These are phyloP conservation scores for Coemansia umbellata DNA, from an alignment of 192 early-diverging fungal genomes.

Conservation along the genomic window DNA sequence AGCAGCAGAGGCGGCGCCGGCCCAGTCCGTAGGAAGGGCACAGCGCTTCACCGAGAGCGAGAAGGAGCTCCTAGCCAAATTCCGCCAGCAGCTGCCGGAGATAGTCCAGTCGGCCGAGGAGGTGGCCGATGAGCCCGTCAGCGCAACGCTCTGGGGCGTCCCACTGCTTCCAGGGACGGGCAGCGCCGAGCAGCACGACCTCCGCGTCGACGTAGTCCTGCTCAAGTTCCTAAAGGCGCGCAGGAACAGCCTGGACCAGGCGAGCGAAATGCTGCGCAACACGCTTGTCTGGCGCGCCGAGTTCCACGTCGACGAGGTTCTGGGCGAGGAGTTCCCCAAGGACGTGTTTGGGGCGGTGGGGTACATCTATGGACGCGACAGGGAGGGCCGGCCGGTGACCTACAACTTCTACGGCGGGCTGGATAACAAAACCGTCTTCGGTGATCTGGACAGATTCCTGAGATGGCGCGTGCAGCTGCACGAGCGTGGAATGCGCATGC, in stretches of 20 bases:
- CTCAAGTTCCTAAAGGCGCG: constrained; percentile 59
- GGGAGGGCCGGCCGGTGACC: constrained; percentile 53
- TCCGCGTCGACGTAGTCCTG: constrained; percentile 55
- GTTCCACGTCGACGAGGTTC: constrained; percentile 43
- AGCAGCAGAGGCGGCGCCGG: background rate
- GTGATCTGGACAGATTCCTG: constrained; percentile 54
- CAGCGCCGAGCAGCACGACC: constrained; percentile 22
- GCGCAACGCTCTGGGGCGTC: constrained; percentile 52
- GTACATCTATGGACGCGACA: constrained; percentile 51
- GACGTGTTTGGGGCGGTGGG: constrained; percentile 49
- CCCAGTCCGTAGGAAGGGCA: constrained; percentile 14
- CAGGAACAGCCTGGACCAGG: constrained; percentile 34
- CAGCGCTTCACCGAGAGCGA: constrained; percentile 49
- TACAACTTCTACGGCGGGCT: constrained; percentile 58
- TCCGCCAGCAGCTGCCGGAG: constrained; percentile 49
- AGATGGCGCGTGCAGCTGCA: constrained; percentile 63
- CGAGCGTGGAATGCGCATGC: constrained; percentile 52
- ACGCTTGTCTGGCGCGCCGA: constrained; percentile 56
- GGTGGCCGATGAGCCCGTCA: constrained; percentile 5
- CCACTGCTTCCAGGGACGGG: constrained; percentile 21
- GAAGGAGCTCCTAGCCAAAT: constrained; percentile 31
- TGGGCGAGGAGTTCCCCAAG: constrained; percentile 52
- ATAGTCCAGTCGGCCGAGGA: constrained; percentile 40
- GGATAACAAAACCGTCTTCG: constrained; percentile 56
- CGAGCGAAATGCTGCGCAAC: constrained; percentile 52